phyloP scores from a whole-genome alignment of 2,329 filamentous ascomycete species.

The Microdochium bolleyi region DNA sequence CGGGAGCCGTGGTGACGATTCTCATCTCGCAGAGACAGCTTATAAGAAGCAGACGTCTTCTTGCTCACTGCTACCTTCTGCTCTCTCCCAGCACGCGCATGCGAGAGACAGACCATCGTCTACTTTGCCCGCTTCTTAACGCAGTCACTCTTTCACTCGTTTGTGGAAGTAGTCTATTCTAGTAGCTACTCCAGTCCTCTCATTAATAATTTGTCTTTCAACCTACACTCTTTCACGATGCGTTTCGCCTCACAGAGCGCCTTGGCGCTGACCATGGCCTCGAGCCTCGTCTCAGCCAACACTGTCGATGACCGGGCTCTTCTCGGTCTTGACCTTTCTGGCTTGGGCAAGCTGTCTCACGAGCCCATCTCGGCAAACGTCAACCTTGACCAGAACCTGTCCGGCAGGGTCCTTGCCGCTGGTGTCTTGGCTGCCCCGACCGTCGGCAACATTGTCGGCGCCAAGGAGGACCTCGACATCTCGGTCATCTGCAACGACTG shows the following conservation, averaged over 20 bases:
- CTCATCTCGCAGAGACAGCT: too few species aligned
- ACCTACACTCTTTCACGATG: constrained; percentile 14
- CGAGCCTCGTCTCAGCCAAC: constrained; percentile 16
- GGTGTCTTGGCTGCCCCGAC: constrained; percentile 16
- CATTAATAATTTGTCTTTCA: constrained; percentile 11
- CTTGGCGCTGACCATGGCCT: constrained; percentile 19
- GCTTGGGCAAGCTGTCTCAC: constrained; percentile 7
- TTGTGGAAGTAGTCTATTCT: constrained; percentile 10
- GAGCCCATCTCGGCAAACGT: constrained; percentile 13
- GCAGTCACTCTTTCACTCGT: constrained; percentile 12
- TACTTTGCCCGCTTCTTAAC: constrained; percentile 15
- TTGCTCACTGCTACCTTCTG: neutral
- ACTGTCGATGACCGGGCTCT: constrained; percentile 6
- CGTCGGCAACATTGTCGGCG: constrained; percentile 29
- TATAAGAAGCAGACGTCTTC: neutral
- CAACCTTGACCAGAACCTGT: constrained; percentile 15
- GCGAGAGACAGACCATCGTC: constrained; percentile 6
- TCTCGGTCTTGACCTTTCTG: constrained; percentile 6
- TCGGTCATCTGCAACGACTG: constrained; percentile 35
- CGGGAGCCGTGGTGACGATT: too few species aligned
- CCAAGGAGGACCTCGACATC: constrained; percentile 16
- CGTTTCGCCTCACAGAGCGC: constrained; percentile 20
- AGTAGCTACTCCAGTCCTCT: constrained; percentile 20
- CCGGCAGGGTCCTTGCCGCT: constrained; percentile 14
- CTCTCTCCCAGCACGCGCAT: neutral